Conservation (phyloP, 2,329 filamentous ascomycete species). For the Apiospora aurea region DNA sequence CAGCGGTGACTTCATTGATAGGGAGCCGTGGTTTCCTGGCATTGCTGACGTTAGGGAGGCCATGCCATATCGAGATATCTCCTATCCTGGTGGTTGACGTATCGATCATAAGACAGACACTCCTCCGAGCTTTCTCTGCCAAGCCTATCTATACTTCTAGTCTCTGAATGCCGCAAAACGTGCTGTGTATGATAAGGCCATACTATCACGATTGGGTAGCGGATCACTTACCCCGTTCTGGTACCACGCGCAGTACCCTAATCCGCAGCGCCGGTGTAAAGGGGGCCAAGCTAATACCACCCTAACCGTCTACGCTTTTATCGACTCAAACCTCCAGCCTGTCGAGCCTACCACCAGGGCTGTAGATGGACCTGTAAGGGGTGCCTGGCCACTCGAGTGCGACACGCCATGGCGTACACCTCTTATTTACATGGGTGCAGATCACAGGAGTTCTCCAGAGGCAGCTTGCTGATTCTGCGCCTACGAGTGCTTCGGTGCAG, state of each 20-base stretch:
- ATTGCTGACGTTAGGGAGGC: neutral
- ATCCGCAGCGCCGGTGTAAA: no score
- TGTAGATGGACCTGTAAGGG: neutral
- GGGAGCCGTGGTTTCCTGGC: neutral
- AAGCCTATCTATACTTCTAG: no score
- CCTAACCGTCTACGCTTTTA: no score
- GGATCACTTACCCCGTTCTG: neutral
- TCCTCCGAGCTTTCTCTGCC: no score
- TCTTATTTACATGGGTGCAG: neutral
- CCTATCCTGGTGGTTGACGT: no score
- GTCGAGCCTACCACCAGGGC: neutral
- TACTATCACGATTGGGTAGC: neutral
- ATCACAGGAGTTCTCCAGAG: no score
- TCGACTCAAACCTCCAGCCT: no score
- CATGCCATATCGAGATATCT: neutral
- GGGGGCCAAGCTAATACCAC: no score
- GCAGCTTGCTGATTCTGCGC: neutral
- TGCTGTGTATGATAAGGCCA: no score
- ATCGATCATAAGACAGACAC: no score
- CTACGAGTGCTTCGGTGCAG: neutral
- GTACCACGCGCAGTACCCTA: no score
- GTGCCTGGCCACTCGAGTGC: neutral
- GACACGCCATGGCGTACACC: neutral
- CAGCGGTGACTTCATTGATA: neutral
- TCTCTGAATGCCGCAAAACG: no score